Base-by-base conservation (phyloP, 352 stramenopile genomes). In the Phytopythium boreale region DNA sequence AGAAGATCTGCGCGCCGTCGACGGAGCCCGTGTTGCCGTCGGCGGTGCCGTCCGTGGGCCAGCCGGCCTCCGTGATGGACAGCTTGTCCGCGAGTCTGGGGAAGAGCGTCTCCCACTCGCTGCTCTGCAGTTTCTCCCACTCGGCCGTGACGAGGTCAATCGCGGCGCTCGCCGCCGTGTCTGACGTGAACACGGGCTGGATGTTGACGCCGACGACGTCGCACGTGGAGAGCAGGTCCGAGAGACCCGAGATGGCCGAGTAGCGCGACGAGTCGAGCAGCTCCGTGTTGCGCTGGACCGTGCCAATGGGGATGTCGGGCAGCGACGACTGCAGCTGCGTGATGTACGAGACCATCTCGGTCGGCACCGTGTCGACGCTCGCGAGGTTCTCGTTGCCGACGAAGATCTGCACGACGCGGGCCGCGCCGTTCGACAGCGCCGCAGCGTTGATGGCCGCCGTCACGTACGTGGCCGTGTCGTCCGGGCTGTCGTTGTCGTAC, bases 191-290 rank as follows among this genome's bases (percentile, higher is more conserved):
- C 17, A 84, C 76, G 1, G 80, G 77, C 64, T 90, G 81, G 56
- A 91, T 88, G 75, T 91, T 90, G 61, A 89, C 83, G 36, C 82
- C 84, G 27, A 89, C 62, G 43, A 84, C 69, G 58, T 93, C 81
- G 66, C 78, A 88, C 14, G 62, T 70, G 4, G 57, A 49, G 24
- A 90, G 64, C n/a, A 93, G 68, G 56, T 82, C 73, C 26, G 66
- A 50, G 31, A 81, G 43, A 1, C 75, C 72, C 29, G 63, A 71
- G 49, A 85, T 68, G 22, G 70, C 57, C 36, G 49, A 66, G 47
- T 75, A 75, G 22, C 69, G 76, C 14, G 69, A 57, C 60, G 71
- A 70, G 60, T 85, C 74, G 19, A 84, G 66, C 58, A 82, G 50
- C 65, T 84, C 76, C 29, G 76, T 84, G 62, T 84, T 80, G 60